These are phyloP conservation scores for Saccharomycopsis sp. DNA, from an alignment of 805 yeast genomes.

Conservation along the genomic window DNA sequence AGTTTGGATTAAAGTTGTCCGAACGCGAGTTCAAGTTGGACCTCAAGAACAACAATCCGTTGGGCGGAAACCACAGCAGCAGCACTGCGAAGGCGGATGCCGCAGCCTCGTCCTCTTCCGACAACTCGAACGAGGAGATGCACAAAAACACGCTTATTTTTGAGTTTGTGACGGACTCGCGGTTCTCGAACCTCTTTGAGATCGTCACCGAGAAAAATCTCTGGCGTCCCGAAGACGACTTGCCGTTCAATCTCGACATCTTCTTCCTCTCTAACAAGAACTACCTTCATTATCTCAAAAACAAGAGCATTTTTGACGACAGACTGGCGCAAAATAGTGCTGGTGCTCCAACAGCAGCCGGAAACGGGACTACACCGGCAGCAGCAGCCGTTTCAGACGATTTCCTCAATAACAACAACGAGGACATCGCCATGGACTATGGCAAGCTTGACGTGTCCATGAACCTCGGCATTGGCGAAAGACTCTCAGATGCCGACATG, in stretches of 20 bases:
- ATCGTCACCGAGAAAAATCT: conserved; percentile 32
- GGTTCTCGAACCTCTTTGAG: conserved; percentile 36
- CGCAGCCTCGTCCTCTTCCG: conserved; percentile 18
- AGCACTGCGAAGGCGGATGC: not conserved
- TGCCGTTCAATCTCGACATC: conserved; percentile 11
- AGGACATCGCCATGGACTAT: conserved; percentile 9
- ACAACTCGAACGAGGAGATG: conserved; percentile 8
- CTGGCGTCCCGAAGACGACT: conserved; percentile 4
- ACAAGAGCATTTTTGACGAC: not conserved
- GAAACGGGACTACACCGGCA: not conserved
- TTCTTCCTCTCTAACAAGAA: conserved; percentile 17
- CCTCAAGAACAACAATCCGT: not conserved
- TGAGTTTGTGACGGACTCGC: conserved; percentile 32
- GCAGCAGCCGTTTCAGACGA: conserved; percentile 6
- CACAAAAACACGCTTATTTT: conserved; percentile 14
- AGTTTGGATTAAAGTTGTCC: conserved; percentile 49
- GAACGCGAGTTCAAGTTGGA: conserved; percentile 40
- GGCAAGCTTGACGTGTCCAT: conserved; percentile 13
- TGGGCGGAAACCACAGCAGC: not conserved
- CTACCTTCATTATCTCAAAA: conserved; percentile 5
- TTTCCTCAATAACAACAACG: conserved; percentile 13
- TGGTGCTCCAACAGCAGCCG: not conserved
- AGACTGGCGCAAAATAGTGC: not conserved
- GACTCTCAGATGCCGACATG: conserved; percentile 29
- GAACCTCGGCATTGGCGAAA: conserved; percentile 23